Evolutionary conservation across 192 early-diverging fungal species (phyloP), one percentile per base, ranked within the genome.

Genomic region (Backusella psychrophila): DNA sequence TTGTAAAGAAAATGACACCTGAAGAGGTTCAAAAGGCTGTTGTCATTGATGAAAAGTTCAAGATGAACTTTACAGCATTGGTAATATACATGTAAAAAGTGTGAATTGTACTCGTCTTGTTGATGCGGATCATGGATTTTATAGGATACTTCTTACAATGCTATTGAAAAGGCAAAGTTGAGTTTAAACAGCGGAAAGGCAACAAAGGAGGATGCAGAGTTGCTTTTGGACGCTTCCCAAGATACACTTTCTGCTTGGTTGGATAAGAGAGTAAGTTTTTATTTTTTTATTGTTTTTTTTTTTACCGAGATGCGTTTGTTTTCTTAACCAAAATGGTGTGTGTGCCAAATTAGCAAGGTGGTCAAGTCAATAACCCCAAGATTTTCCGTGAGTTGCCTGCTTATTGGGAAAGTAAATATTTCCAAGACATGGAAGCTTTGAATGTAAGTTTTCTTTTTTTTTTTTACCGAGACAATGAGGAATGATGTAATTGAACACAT

Each of bases 341-440:
- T 66, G 26, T 66, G 21, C 39, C 7, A 11, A 36, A 36, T 23
- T 76, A 89, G 84, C 73, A 89, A 72, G 88, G 85, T 44, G 17
- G 71, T 33, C 83, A 90, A 9, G 93, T 99, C 66, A 97, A 92
- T 11, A 96, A 99, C 80, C 96, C 89, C 34, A 89, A 87, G 53
- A 82, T 98, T n/a, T 99, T 96, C 87, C 92, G 95, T 44, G 93
- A 98, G 49, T 88, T 96, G 72, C 92, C 98, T 11, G 92, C 93
- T 11, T 93, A 89, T 85, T 99, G 96, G 96, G 98, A 99, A 82
- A 87, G 90, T 36, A 94, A 95, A 74, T 99, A 92, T 81, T 95
- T 98, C 73, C 85, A 89, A 44, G 96, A 98, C 74, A 97, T 99
- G 96, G 94, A 95, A 75, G 90, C 89, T 23, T 85, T 99, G 44